phyloP scores from a whole-genome alignment of 1,284 basidiomycete species.

The Baeospora myosura region DNA sequence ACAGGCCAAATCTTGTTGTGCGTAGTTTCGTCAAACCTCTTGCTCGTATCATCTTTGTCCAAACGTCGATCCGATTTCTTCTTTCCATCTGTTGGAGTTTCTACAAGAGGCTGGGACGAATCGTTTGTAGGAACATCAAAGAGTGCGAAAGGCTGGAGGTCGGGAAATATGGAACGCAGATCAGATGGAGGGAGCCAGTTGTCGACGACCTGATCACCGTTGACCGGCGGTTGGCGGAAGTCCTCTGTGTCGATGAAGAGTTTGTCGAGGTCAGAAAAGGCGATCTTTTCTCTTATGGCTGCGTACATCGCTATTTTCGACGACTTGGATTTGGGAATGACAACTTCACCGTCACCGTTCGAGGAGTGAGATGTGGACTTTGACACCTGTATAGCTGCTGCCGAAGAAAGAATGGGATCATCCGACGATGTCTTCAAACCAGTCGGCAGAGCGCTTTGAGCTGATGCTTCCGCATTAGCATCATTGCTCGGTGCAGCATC shows the following conservation, averaged over 20 bases:
- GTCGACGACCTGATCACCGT: conserved; percentile 21
- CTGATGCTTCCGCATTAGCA: neutral
- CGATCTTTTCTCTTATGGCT: conserved; percentile 51
- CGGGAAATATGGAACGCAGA: conserved; percentile 56
- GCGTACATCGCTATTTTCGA: conserved; percentile 39
- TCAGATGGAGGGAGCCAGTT: conserved; percentile 34
- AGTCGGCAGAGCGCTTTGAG: neutral
- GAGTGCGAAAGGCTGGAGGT: conserved; percentile 42
- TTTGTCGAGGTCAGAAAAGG: conserved; percentile 48
- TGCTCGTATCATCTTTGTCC: conserved; percentile 66
- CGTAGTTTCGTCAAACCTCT: conserved; percentile 58
- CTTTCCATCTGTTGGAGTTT: conserved; percentile 31
- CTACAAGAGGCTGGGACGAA: no score
- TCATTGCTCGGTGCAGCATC: conserved; percentile 5
- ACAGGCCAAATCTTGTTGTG: conserved; percentile 60
- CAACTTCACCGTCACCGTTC: conserved; percentile 21
- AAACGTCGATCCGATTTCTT: conserved; percentile 51
- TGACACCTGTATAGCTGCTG: no score
- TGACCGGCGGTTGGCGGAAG: conserved; percentile 31
- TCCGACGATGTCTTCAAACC: conserved; percentile 31
- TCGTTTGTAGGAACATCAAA: no score
- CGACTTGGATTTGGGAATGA: conserved; percentile 29
- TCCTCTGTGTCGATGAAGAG: conserved; percentile 54
- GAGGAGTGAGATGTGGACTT: conserved; percentile 31
- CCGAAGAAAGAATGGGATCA: conserved; percentile 47